Conservation (phyloP, 2,329 filamentous ascomycete species). For the Dothideomycetes sp. region DNA sequence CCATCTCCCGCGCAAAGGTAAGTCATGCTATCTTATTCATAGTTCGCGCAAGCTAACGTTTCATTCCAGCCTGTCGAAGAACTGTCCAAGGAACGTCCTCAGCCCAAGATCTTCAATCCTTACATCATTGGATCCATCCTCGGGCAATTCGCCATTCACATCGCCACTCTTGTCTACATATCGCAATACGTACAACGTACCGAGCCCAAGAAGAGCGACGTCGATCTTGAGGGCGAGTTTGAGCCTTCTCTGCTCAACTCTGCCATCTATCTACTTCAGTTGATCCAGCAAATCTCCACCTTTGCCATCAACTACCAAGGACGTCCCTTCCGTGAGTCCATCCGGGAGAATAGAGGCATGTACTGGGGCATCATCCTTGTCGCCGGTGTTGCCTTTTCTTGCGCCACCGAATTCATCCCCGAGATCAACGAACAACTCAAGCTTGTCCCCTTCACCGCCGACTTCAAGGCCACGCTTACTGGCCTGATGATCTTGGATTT, state of each 20-base stretch:
- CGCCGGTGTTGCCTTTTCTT: conserved; percentile 81
- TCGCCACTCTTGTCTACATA: conserved; percentile 87
- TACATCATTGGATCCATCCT: conserved; percentile 98
- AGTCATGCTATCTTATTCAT: conserved; percentile 8
- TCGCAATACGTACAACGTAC: conserved; percentile 77
- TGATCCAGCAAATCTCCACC: conserved; percentile 97
- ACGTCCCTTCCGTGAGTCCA: conserved; percentile 89
- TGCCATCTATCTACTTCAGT: conserved; percentile 89
- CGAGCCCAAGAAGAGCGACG: conserved; percentile 55
- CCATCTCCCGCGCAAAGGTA: conserved; percentile 88
- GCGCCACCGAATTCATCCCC: conserved; percentile 88
- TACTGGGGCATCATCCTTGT: conserved; percentile 92
- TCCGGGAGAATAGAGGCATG: conserved; percentile 95
- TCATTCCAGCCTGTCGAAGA: conserved; percentile 67
- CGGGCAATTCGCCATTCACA: conserved; percentile 93
- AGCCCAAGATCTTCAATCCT: conserved; percentile 97
- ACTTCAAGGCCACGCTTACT: conserved; percentile 85
- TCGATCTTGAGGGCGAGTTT: conserved; percentile 94
- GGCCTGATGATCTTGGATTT: conserved; percentile 81
- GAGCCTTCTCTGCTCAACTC: conserved; percentile 88
- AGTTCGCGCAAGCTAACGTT: conserved; percentile 18
- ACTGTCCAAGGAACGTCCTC: conserved; percentile 89
- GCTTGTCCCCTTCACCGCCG: conserved; percentile 75
- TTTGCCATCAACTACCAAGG: conserved; percentile 99
- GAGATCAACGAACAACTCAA: conserved; percentile 91